These are phyloP conservation scores for Podospora appendiculata DNA, from an alignment of 495 filamentous ascomycete genomes.

Conservation along the genomic window DNA sequence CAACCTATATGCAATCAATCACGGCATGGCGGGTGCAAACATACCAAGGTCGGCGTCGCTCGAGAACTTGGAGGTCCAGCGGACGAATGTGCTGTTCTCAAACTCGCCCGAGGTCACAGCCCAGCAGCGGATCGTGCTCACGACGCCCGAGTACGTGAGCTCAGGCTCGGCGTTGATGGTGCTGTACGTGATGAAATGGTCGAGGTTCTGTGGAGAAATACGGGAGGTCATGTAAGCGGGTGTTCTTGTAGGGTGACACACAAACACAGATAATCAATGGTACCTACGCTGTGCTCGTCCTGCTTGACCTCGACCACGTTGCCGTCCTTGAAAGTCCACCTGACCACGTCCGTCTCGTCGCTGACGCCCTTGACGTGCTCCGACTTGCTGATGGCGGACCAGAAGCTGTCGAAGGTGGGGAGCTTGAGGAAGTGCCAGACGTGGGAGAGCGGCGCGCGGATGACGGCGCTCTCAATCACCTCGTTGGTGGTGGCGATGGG, in stretches of 20 bases:
- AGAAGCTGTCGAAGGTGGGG: constrained; percentile 52
- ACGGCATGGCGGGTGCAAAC: constrained; percentile 10
- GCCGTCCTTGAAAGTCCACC: constrained; percentile 60
- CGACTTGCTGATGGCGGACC: constrained; percentile 45
- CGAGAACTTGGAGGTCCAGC: constrained; percentile 58
- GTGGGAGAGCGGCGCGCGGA: constrained; percentile 49
- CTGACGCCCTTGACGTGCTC: constrained; percentile 50
- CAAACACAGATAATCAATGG: too few relatives aligned
- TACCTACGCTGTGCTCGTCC: constrained; percentile 58
- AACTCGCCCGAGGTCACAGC: constrained; percentile 51
- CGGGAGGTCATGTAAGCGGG: too few relatives aligned
- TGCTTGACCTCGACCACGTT: constrained; percentile 58
- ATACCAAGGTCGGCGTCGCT: constrained; percentile 61
- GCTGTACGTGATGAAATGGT: constrained; percentile 64
- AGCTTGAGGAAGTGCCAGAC: constrained; percentile 68
- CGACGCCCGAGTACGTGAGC: constrained; percentile 51
- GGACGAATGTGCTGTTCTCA: constrained; percentile 53
- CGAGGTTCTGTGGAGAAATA: constrained; percentile 43
- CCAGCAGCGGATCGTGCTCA: constrained; percentile 55
- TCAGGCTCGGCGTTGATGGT: constrained; percentile 53
- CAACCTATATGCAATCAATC: too few relatives aligned
- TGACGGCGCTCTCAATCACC: constrained; percentile 57
- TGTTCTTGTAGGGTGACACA: too few relatives aligned
- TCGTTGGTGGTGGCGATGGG: constrained; percentile 55
- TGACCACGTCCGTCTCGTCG: constrained; percentile 53